Evolutionary conservation across 768 basidiomycete species (phyloP).

Genomic region (Agaricus subrufescens): DNA sequence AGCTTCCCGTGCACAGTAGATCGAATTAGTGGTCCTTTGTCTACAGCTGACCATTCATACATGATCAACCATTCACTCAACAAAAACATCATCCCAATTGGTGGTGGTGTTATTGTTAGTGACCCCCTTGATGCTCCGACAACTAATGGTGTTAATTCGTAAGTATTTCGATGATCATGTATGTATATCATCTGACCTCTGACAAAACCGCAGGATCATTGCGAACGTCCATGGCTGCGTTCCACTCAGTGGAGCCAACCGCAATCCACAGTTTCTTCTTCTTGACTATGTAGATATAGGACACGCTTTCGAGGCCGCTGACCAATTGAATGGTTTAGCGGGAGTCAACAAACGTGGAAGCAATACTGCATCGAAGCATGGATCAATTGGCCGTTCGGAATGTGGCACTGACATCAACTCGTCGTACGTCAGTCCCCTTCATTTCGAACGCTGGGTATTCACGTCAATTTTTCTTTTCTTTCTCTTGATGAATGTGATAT

Average conservation of each 20-base stretch:
- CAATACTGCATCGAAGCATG: too few relatives aligned
- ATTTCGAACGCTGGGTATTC: too few relatives aligned
- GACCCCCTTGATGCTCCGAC: conserved; percentile 32
- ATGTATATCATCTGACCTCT: background rate
- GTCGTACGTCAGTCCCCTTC: too few relatives aligned
- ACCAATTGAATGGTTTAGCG: conserved; percentile 39
- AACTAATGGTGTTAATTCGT: conserved; percentile 34
- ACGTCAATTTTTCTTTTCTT: too few relatives aligned
- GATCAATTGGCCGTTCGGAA: too few relatives aligned
- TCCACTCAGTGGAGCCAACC: conserved; percentile 33
- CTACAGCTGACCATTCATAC: conserved; percentile 47
- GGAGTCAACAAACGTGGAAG: too few relatives aligned
- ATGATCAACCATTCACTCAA: conserved; percentile 58
- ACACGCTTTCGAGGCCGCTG: conserved; percentile 36
- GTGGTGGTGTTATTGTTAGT: conserved; percentile 30
- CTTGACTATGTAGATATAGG: conserved; percentile 51
- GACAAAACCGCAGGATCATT: conserved; percentile 26
- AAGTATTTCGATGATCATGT: conserved; percentile 16
- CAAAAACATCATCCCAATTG: conserved; percentile 34
- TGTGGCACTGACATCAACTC: too few relatives aligned
- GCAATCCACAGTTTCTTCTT: conserved; percentile 48
- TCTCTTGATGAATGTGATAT: too few relatives aligned
- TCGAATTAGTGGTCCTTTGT: conserved; percentile 43
- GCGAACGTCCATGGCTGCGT: conserved; percentile 39
- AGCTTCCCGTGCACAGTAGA: conserved; percentile 51